These are phyloP conservation scores for Fusarium equiseti DNA, from an alignment of 2,329 filamentous ascomycete species.

Conservation along the genomic window DNA sequence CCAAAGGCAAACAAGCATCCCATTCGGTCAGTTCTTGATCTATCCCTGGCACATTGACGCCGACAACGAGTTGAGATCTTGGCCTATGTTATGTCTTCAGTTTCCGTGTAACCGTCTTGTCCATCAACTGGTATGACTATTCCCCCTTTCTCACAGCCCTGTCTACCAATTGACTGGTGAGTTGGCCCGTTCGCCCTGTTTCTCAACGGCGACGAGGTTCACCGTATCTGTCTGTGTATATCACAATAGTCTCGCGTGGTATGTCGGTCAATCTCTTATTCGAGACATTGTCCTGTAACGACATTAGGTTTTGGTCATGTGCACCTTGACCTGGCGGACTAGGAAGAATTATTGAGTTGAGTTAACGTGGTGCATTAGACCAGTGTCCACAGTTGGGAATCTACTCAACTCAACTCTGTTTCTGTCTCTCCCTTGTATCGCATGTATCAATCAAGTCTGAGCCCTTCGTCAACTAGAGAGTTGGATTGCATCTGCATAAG, in stretches of 20 bases:
- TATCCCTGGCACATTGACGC: slow-evolving; percentile 32
- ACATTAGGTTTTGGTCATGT: slow-evolving; percentile 35
- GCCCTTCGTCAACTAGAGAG: slow-evolving; percentile 16
- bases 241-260: slow-evolving; percentile 32
- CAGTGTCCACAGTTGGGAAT: slow-evolving; percentile 23
- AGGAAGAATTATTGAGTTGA: slow-evolving; percentile 33
- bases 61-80: slow-evolving; percentile 20
- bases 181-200: slow-evolving; percentile 42
- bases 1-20: slow-evolving; percentile 24
- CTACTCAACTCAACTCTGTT: neutral
- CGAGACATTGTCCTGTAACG: slow-evolving; percentile 33
- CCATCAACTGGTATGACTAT: slow-evolving; percentile 35
- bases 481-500: slow-evolving; percentile 12
- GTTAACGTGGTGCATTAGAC: slow-evolving; percentile 36
- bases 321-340: slow-evolving; percentile 18
- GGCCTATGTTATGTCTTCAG: slow-evolving; percentile 21
- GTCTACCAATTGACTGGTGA: slow-evolving; percentile 34
- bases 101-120: slow-evolving; percentile 30
- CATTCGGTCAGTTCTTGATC: neutral
- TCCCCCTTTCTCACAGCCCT: slow-evolving; percentile 34
- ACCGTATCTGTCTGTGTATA: slow-evolving; percentile 37
- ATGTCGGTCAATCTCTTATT: slow-evolving; percentile 42
- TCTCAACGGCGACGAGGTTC: slow-evolving; percentile 22
- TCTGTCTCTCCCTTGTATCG: slow-evolving; percentile 30
- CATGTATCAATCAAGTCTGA: slow-evolving; percentile 28